phyloP scores from a whole-genome alignment of 805 yeast species.

The Ogataea pignaliae region DNA sequence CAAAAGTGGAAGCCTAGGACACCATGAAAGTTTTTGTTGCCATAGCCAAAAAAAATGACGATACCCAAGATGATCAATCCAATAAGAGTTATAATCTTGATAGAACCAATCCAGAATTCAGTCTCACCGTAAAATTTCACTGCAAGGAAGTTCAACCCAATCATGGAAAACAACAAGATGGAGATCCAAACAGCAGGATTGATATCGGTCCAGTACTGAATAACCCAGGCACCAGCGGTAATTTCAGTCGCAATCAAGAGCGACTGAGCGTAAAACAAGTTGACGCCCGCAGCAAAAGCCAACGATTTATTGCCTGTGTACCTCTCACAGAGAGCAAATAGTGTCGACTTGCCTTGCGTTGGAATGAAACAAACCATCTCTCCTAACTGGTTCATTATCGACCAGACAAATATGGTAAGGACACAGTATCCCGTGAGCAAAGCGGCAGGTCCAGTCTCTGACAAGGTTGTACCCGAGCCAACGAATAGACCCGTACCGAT shows the following conservation, averaged over 20 bases:
- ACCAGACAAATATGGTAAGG: constrained; percentile 59
- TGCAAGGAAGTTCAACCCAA: constrained; percentile 44
- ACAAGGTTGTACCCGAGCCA: constrained; percentile 43
- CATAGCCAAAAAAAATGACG: constrained; percentile 55
- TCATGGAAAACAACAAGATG: constrained; percentile 43
- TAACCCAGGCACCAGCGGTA: constrained; percentile 57
- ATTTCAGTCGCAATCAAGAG: constrained; percentile 43
- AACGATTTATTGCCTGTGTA: constrained; percentile 24
- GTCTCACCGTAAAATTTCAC: constrained; percentile 38
- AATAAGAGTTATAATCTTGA: constrained; percentile 60
- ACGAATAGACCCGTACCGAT: constrained; percentile 61
- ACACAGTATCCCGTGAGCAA: constrained; percentile 55
- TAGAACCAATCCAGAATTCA: constrained; percentile 62
- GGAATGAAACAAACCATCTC: constrained; percentile 63
- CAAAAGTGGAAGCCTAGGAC: constrained; percentile 41
- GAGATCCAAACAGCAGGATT: constrained; percentile 58
- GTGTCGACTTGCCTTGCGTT: constrained; percentile 46
- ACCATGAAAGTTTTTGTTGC: constrained; percentile 49
- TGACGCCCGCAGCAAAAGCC: constrained; percentile 33
- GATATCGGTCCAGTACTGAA: constrained; percentile 49
- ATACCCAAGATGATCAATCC: constrained; percentile 55
- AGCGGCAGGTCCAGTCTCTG: constrained; percentile 29
- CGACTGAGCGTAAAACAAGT: constrained; percentile 32
- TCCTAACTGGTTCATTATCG: constrained; percentile 59
- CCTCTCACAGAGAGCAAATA: constrained; percentile 24